Evolutionary conservation across 805 yeast species (phyloP).

Genomic region (Nakazawaea siamensis): DNA sequence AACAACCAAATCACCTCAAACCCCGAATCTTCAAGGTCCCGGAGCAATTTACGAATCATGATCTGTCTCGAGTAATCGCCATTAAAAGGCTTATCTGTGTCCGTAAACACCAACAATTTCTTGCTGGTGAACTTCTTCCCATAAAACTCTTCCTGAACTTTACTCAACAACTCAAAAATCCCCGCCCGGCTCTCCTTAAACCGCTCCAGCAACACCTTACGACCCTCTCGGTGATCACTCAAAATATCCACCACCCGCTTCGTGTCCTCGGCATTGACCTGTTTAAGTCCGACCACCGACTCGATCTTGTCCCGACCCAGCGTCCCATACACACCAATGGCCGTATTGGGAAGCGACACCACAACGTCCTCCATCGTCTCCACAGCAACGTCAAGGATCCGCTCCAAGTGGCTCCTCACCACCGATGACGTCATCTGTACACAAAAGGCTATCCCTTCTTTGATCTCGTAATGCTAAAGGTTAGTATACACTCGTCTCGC

Average conservation of each 20-base stretch:
- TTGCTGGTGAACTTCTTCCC: slow-evolving; percentile 18
- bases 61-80: slow-evolving; percentile 30
- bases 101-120: slow-evolving; percentile 66
- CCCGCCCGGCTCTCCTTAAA: too few relatives aligned
- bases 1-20: slow-evolving; percentile 44
- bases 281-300: slow-evolving; percentile 43
- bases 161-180: slow-evolving; percentile 37
- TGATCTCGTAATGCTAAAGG: slow-evolving; percentile 33
- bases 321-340: too few relatives aligned
- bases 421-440: slow-evolving; percentile 50
- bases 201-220: slow-evolving; percentile 13
- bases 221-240: slow-evolving; percentile 28
- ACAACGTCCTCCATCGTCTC: slow-evolving; percentile 61
- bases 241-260: slow-evolving; percentile 43
- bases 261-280: slow-evolving; percentile 50
- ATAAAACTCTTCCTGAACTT: slow-evolving; percentile 48
- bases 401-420: slow-evolving; percentile 35
- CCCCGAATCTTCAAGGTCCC: slow-evolving; percentile 47
- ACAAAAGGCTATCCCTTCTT: slow-evolving; percentile 57
- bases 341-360: slow-evolving; percentile 58
- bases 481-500: too few relatives aligned
- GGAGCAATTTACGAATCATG: slow-evolving; percentile 46
- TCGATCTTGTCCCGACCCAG: too few relatives aligned
- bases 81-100: slow-evolving; percentile 60
- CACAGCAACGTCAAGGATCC: slow-evolving; percentile 47